phyloP scores from a whole-genome alignment of 495 filamentous ascomycete genomes.

The Aspergillus affinis region DNA sequence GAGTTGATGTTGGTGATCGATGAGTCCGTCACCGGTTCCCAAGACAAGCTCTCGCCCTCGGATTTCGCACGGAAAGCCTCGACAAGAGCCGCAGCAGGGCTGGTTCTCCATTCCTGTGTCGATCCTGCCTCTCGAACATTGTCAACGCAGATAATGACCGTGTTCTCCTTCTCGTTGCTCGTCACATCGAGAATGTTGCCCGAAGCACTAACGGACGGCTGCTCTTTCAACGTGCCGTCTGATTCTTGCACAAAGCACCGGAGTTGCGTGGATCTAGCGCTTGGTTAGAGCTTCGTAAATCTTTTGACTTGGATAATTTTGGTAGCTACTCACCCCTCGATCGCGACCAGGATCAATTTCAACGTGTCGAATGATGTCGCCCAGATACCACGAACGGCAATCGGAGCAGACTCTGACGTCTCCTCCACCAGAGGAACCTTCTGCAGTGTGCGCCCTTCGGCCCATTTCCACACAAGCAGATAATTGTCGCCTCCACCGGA shows the following conservation, averaged over 20 bases:
- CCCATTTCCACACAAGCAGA: constrained; percentile 83
- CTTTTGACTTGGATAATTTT: not conserved
- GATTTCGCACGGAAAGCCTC: constrained; percentile 28
- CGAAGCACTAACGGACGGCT: constrained; percentile 46
- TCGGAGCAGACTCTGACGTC: constrained; percentile 20
- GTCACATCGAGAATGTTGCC: constrained; percentile 64
- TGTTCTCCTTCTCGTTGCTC: constrained; percentile 26
- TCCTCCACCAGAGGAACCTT: constrained; percentile 39
- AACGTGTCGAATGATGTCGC: constrained; percentile 22
- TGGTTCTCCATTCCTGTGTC: constrained; percentile 33
- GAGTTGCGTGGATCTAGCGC: constrained; percentile 56
- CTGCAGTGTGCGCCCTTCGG: constrained; percentile 48
- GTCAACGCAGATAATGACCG: constrained; percentile 60
- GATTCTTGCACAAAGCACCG: constrained; percentile 54
- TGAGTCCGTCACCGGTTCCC: constrained; percentile 25
- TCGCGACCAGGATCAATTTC: constrained; percentile 55
- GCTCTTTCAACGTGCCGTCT: constrained; percentile 43
- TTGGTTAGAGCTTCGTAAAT: constrained; percentile 6
- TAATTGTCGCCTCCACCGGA: constrained; percentile 84
- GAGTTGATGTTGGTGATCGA: constrained; percentile 30
- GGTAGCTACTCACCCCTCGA: constrained; percentile 61
- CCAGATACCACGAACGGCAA: constrained; percentile 42
- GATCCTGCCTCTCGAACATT: constrained; percentile 43
- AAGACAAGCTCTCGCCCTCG: constrained; percentile 20
- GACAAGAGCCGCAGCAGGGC: constrained; percentile 21